Base-by-base conservation (phyloP, 179 eudicot species). In the Actinidia arguta region DNA sequence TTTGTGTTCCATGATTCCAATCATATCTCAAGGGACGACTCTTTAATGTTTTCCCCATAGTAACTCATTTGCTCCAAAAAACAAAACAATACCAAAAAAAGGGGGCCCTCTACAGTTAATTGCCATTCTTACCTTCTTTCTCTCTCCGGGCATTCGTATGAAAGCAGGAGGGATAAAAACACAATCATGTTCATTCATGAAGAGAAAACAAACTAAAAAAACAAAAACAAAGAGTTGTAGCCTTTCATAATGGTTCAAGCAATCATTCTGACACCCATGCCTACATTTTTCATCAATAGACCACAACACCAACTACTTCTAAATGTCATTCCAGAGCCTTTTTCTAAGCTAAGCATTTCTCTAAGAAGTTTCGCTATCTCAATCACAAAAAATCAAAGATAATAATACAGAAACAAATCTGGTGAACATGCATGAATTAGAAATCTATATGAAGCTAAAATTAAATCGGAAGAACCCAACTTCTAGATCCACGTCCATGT, bases 191-290 rank as follows among this genome's bases (percentile, higher is more conserved):
- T 67, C 72, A 67, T 67, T 67, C 72, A 39, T 67, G 47, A 67
- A 67, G 47, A 36, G 36, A 17, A 20, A 36, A 67, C 46, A 67
- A 25, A 36, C 47, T 36, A 42, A 66, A 27, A 17, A 11, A 18
- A 36, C 9, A 20, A 31, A 27, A 0, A 16, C 16, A 67, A 67
- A 67, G 20, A 14, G 20, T 36, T 36, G 46, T 36, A 36, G 31
- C 47, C 70, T 67, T 67, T 36, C 72, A 31, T 67, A 67, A 36
- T 67, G 72, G 72, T 58, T 36, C 10, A 67, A 47, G 72, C 72
- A 67, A 67, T 67, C 39, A 67, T 67, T 67, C 72, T 67, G 72
- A 67, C 72, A 27, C 72, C 72, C 72, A 67, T 47, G 72, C 72
- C 72, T 36, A 5, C 72, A 67, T 67, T 67, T 67, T 47, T 67